Evolutionary conservation across 2,329 filamentous ascomycete species (phyloP).

Genomic region (Fusarium humuli): DNA sequence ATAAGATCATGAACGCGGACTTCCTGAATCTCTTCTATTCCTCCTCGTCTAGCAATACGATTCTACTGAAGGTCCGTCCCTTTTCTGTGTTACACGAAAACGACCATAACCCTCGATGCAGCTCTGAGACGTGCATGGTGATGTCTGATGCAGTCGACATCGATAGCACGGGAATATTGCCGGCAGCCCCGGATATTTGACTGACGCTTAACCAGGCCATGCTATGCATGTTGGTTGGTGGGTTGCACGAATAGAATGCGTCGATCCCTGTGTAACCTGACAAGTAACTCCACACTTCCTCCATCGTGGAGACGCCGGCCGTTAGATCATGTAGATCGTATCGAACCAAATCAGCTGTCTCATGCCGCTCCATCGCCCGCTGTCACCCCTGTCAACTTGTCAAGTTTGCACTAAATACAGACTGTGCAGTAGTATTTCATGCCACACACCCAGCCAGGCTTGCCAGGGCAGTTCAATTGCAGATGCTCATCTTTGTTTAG

Average conservation of each 20-base stretch:
- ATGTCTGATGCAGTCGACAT: conserved; percentile 5
- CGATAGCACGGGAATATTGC: conserved; percentile 13
- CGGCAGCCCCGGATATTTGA: conserved; percentile 17
- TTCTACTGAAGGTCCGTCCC: not conserved
- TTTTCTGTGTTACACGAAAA: conserved; percentile 1
- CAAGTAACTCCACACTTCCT: conserved; percentile 18
- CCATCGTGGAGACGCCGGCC: conserved; percentile 16
- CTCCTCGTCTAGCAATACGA: not conserved
- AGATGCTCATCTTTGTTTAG: not conserved
- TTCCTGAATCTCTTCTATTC: not conserved
- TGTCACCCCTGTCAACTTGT: conserved; percentile 18
- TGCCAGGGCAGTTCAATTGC: not conserved
- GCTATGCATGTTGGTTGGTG: conserved; percentile 16
- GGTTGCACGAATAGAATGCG: conserved; percentile 5
- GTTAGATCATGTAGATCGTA: conserved; percentile 15
- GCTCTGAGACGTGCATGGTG: conserved; percentile 6
- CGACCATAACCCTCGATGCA: not conserved
- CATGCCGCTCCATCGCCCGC: conserved; percentile 1
- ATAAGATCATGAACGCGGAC: not conserved
- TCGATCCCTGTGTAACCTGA: conserved; percentile 39
- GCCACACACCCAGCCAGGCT: conserved; percentile 1
- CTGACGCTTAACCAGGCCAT: conserved; percentile 9
- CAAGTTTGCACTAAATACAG: not conserved
- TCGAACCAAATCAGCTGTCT: conserved; percentile 8
- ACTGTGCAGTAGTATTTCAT: not conserved